These are phyloP conservation scores for Hippophae rhamnoides DNA, from an alignment of 306 rosid genomes.

Conservation along the genomic window DNA sequence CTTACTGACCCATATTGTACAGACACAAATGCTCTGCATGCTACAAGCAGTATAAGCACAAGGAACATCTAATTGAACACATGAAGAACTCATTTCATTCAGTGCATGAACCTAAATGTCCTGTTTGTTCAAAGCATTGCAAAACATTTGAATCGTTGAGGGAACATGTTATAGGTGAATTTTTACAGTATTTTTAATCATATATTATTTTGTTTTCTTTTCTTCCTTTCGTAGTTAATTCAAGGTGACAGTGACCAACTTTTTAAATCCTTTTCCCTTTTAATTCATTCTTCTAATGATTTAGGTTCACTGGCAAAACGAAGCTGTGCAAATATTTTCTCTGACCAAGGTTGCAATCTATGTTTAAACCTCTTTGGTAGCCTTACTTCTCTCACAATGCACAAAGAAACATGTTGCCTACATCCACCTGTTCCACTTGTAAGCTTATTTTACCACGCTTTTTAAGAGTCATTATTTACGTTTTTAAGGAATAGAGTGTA, in stretches of 20 bases:
- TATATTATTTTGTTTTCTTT: background rate
- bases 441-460: constrained; percentile 17
- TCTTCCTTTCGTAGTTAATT: background rate
- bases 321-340: constrained; percentile 39
- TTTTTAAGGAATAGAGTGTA: constrained; percentile 10
- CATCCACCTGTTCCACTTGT: constrained; percentile 46
- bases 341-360: constrained; percentile 52
- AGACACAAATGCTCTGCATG: constrained; percentile 76
- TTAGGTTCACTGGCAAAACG: constrained; percentile 59
- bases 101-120: constrained; percentile 64
- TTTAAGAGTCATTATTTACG: background rate
- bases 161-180: constrained; percentile 64
- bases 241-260: no score
- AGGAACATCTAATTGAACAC: constrained; percentile 65
- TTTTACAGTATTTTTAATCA: constrained; percentile 4
- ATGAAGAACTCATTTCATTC: constrained; percentile 58
- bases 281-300: constrained; percentile 13
- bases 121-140: constrained; percentile 64
- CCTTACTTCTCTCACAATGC: constrained; percentile 36
- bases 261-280: background rate
- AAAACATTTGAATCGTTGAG: constrained; percentile 72
- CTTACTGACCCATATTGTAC: constrained; percentile 18
- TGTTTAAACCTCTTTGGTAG: constrained; percentile 48
- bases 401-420: constrained; percentile 35
- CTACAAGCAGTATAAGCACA: constrained; percentile 67